A percentile compares a stretch with the other conserved stretches of the same genome.
These are phyloP conservation scores for Hyphopichia pseudoburtonii DNA, from an alignment of 1,139 yeast genomes.

Conservation along the genomic window DNA sequence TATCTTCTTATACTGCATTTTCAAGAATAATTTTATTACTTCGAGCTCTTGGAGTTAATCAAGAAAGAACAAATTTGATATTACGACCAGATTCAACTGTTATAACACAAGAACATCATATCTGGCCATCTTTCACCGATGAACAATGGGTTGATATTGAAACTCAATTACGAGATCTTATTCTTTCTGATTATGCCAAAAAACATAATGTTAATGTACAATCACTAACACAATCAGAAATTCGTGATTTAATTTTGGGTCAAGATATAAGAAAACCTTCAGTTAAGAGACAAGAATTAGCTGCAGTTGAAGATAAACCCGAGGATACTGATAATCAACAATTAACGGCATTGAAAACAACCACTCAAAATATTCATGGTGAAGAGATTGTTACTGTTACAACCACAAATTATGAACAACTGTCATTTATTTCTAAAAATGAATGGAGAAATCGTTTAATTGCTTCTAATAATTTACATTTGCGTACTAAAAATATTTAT, in stretches of 20 bases:
- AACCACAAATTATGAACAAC: slow-evolving; percentile 85
- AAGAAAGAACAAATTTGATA: slow-evolving; percentile 74
- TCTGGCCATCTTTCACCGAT: slow-evolving; percentile 89
- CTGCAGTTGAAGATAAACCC: slow-evolving; percentile 66
- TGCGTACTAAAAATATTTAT: slow-evolving; percentile 75
- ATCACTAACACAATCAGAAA: slow-evolving; percentile 88
- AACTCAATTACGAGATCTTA: slow-evolving; percentile 81
- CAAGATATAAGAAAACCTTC: slow-evolving; percentile 94
- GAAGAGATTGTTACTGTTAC: slow-evolving; percentile 95
- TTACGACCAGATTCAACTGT: slow-evolving; percentile 74
- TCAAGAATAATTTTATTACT: slow-evolving; percentile 79
- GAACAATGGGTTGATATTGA: slow-evolving; percentile 95
- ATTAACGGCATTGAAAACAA: slow-evolving; percentile 77
- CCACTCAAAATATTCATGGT: slow-evolving; percentile 90
- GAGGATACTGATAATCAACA: slow-evolving; percentile 30
- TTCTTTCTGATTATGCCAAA: slow-evolving; percentile 80
- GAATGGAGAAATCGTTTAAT: slow-evolving; percentile 94
- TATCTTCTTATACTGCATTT: slow-evolving; percentile 91
- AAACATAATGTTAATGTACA: slow-evolving; percentile 84
- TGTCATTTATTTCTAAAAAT: slow-evolving; percentile 75
- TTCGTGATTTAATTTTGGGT: slow-evolving; percentile 90
- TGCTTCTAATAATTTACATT: slow-evolving; percentile 68
- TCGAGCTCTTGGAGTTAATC: slow-evolving; percentile 76
- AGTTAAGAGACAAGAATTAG: slow-evolving; percentile 70
- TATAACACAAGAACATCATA: slow-evolving; percentile 71